phyloP scores from a whole-genome alignment of 768 basidiomycete species.

The Boletus sp. region DNA sequence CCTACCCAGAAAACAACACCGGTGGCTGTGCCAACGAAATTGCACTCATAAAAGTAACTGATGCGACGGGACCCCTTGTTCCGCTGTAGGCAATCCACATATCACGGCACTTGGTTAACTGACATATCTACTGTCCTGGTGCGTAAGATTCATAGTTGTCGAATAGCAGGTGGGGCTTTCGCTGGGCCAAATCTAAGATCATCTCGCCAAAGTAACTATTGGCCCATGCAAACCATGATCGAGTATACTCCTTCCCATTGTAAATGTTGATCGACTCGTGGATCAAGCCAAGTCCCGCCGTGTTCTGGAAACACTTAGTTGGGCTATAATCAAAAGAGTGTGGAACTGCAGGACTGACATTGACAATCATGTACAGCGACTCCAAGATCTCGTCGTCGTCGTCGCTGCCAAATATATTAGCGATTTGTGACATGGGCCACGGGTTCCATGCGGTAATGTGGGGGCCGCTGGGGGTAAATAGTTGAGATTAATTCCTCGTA shows the following conservation, averaged over 20 bases:
- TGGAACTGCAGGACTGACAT: constrained; percentile 44
- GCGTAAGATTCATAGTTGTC: constrained; percentile 52
- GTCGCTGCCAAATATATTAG: constrained; percentile 71
- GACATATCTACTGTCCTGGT: constrained; percentile 41
- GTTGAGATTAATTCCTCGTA: background rate
- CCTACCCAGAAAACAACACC: constrained; percentile 5
- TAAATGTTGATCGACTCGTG: constrained; percentile 75
- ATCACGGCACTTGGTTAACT: background rate
- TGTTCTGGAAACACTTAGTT: constrained; percentile 47
- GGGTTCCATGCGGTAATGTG: constrained; percentile 73
- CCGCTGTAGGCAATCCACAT: background rate
- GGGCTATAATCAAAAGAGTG: background rate
- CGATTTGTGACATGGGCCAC: constrained; percentile 84
- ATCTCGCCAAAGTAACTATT: constrained; percentile 85
- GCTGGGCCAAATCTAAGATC: constrained; percentile 70
- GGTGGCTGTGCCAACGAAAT: constrained; percentile 20
- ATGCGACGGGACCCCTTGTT: background rate
- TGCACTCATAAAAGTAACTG: background rate
- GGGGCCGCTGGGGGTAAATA: constrained; percentile 51
- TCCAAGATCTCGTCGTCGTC: constrained; percentile 66
- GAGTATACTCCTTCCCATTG: constrained; percentile 54
- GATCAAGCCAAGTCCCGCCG: constrained; percentile 70
- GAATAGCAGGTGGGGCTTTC: constrained; percentile 71
- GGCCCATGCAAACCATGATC: constrained; percentile 82
- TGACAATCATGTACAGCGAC: constrained; percentile 62